These are phyloP conservation scores for Schizochytrium sp. DNA, from an alignment of 108 stramenopile species.

Conservation along the genomic window DNA sequence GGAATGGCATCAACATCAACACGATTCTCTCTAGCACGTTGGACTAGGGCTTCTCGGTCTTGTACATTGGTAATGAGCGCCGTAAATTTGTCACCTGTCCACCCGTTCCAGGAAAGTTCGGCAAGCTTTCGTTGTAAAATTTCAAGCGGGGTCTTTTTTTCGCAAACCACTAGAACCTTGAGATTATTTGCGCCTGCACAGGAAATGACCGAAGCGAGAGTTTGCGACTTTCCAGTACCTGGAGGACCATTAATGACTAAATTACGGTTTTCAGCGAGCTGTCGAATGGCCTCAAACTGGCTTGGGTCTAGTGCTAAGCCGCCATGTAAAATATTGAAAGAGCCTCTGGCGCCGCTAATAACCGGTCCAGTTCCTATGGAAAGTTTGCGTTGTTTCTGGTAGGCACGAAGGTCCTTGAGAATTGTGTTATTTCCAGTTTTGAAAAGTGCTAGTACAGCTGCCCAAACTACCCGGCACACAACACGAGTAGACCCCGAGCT, in stretches of 20 bases:
- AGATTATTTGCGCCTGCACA: slow-evolving; percentile 49
- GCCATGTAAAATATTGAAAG: neutral
- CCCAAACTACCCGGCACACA: slow-evolving; percentile 22
- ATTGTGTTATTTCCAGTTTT: slow-evolving; percentile 28
- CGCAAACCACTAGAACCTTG: slow-evolving; percentile 7
- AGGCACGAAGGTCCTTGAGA: slow-evolving; percentile 15
- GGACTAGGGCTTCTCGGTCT: slow-evolving; percentile 17
- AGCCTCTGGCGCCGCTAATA: neutral
- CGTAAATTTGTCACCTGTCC: slow-evolving; percentile 42
- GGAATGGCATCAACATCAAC: neutral
- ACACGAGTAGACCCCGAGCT: neutral
- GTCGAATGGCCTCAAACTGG: slow-evolving; percentile 59
- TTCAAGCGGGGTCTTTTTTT: slow-evolving; percentile 41
- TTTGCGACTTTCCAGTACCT: slow-evolving; percentile 48
- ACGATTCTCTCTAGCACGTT: neutral
- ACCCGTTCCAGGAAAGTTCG: slow-evolving; percentile 30
- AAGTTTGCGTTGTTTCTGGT: slow-evolving; percentile 8
- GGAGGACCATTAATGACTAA: slow-evolving; percentile 52
- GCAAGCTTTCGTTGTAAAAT: slow-evolving; percentile 41
- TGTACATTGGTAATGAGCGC: slow-evolving; percentile 44
- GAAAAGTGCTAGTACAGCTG: slow-evolving; percentile 27
- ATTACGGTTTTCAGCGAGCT: slow-evolving; percentile 23
- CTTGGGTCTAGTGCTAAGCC: slow-evolving; percentile 60
- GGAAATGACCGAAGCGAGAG: slow-evolving; percentile 26
- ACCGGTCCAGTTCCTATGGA: slow-evolving; percentile 11